phyloP scores from a whole-genome alignment of 768 basidiomycete species.

The Epithele typhae region DNA sequence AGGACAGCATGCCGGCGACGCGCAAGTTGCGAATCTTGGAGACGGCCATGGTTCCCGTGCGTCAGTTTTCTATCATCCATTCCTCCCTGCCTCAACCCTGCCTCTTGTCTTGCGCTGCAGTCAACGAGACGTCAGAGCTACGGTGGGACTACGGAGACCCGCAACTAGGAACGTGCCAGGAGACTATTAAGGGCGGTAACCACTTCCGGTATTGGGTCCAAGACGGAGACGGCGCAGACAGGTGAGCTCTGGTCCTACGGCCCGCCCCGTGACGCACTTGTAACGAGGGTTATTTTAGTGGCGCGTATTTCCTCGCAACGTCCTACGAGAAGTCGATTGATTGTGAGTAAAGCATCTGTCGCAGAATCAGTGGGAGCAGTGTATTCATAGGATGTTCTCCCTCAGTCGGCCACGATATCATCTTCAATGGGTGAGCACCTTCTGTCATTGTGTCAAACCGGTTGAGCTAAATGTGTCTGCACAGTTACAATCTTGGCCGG shows the following conservation, averaged over 20 bases:
- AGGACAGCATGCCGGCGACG: slow-evolving; percentile 68
- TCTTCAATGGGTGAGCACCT: slow-evolving; percentile 55
- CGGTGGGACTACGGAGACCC: slow-evolving; percentile 83
- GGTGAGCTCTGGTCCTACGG: slow-evolving; percentile 33
- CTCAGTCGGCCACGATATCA: slow-evolving; percentile 63
- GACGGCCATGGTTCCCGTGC: slow-evolving; percentile 73
- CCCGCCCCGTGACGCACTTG: not conserved
- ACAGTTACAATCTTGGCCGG: slow-evolving; percentile 75
- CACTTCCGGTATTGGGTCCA: slow-evolving; percentile 91
- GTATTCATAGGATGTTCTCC: no score
- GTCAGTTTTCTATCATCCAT: slow-evolving; percentile 22
- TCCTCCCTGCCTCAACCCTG: no score
- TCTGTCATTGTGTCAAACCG: not conserved
- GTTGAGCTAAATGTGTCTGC: slow-evolving; percentile 1
- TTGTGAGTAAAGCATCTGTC: slow-evolving; percentile 32
- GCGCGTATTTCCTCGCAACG: slow-evolving; percentile 70
- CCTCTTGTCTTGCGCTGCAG: slow-evolving; percentile 30
- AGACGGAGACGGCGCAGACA: slow-evolving; percentile 58
- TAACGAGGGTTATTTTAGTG: slow-evolving; percentile 32
- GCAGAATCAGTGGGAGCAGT: no score
- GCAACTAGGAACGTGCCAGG: slow-evolving; percentile 77
- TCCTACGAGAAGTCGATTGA: slow-evolving; percentile 70
- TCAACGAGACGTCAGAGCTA: slow-evolving; percentile 79
- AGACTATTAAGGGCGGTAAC: slow-evolving; percentile 81
- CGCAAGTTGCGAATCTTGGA: slow-evolving; percentile 75